Evolutionary conservation across 495 filamentous ascomycete genomes (phyloP).

Genomic region (Podospora comata): DNA sequence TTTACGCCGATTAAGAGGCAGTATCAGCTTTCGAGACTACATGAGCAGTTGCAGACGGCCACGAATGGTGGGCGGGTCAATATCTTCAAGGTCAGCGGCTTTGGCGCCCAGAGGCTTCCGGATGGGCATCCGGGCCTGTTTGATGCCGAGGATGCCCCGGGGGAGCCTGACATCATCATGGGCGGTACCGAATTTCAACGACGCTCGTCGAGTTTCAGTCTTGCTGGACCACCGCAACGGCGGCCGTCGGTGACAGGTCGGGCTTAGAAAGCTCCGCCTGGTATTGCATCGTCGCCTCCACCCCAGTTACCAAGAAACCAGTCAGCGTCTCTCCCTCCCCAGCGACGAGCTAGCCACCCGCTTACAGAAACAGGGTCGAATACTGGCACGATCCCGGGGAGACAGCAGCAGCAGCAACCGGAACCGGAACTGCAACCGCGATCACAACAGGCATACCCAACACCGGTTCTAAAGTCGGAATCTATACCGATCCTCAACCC

Average conservation of each 20-base stretch:
- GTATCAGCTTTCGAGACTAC: constrained; percentile 80
- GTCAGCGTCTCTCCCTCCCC: not conserved
- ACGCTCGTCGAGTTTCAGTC: constrained; percentile 45
- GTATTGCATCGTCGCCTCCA: constrained; percentile 14
- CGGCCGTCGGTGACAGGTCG: constrained; percentile 44
- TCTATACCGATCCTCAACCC: not conserved
- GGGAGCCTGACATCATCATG: constrained; percentile 42
- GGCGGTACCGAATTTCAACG: constrained; percentile 31
- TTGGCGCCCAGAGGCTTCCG: constrained; percentile 47
- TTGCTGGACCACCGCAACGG: constrained; percentile 40
- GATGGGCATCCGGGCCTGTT: constrained; percentile 39
- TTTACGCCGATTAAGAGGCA: constrained; percentile 64
- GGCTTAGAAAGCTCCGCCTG: constrained; percentile 33
- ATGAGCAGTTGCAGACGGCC: constrained; percentile 82
- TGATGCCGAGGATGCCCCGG: constrained; percentile 45
- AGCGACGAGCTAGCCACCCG: constrained; percentile 1
- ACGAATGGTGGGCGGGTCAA: constrained; percentile 55
- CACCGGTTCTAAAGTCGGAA: not conserved
- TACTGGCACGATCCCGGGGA: not conserved
- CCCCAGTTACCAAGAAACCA: not conserved
- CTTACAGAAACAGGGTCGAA: not conserved
- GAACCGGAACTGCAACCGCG: no score
- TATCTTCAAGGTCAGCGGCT: constrained; percentile 52
- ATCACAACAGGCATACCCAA: not conserved
- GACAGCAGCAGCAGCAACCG: not conserved